Conservation (phyloP, 139 green algal species). For the Picocystis salinarum region DNA sequence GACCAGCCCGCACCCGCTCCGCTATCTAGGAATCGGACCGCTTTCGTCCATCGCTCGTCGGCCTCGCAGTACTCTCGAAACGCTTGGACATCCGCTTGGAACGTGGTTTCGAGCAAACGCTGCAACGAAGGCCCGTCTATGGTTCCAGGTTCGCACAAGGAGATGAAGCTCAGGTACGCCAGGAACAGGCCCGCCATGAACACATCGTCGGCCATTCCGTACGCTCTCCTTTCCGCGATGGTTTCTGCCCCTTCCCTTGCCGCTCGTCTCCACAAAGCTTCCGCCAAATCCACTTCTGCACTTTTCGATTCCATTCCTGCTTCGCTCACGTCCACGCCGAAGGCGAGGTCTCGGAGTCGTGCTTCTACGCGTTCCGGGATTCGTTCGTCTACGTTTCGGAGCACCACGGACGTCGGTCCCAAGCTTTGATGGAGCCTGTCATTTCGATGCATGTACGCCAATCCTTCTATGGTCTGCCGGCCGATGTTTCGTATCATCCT, state of each 20-base stretch:
- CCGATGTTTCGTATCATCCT: not conserved
- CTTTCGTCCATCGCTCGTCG: conserved; percentile 26
- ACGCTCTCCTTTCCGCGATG: conserved; percentile 17
- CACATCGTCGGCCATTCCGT: conserved; percentile 36
- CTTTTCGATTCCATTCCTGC: conserved; percentile 1
- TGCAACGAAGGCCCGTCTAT: conserved; percentile 28
- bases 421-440: conserved; percentile 17
- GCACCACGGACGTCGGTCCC: too few relatives aligned
- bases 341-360: conserved; percentile 24
- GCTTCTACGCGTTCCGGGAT: conserved; percentile 7
- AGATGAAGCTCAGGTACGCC: conserved; percentile 28
- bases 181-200: conserved; percentile 30
- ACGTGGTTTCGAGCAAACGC: conserved; percentile 29
- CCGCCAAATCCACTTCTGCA: conserved; percentile 8
- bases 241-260: conserved; percentile 15
- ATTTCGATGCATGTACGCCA: not conserved
- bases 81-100: conserved; percentile 19
- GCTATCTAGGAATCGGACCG: conserved; percentile 25
- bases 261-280: conserved; percentile 21
- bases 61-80: conserved; percentile 33
- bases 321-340: conserved; percentile 27
- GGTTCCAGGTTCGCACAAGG: conserved; percentile 24
- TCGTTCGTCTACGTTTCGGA: conserved; percentile 9
- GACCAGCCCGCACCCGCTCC: not conserved
- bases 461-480: not conserved